Percentiles rank a stretch among this genome's conserved stretches.
Evolutionary conservation across 441 rosid genomes (phyloP).

Genomic region (Viola pubescens): DNA sequence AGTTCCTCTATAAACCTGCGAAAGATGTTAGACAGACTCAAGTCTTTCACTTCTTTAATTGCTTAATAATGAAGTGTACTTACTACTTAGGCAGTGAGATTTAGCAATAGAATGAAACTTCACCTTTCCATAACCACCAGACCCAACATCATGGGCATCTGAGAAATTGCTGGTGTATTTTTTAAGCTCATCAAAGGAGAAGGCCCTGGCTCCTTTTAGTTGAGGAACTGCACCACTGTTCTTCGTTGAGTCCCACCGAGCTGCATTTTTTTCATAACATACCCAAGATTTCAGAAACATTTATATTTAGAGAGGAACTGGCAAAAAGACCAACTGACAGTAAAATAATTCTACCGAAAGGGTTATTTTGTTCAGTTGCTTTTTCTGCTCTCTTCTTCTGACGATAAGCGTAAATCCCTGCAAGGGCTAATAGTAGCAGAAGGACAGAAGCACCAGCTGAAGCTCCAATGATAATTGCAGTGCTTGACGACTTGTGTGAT

Average conservation of each 20-base stretch:
- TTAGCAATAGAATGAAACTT: not conserved
- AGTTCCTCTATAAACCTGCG: slow-evolving; percentile 64
- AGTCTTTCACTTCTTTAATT: too few relatives aligned
- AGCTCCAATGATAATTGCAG: slow-evolving; percentile 50
- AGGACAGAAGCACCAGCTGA: slow-evolving; percentile 40
- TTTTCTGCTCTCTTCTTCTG: slow-evolving; percentile 64
- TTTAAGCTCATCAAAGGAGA: slow-evolving; percentile 60
- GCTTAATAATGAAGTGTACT: too few relatives aligned
- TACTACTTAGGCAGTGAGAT: too few relatives aligned
- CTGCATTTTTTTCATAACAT: slow-evolving; percentile 26
- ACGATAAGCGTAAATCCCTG: slow-evolving; percentile 52
- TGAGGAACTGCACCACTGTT: slow-evolving; percentile 46
- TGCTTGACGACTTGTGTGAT: slow-evolving; percentile 31
- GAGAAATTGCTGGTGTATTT: slow-evolving; percentile 57
- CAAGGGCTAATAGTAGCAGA: slow-evolving; percentile 41
- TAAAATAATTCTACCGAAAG: slow-evolving; percentile 45
- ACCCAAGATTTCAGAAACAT: slow-evolving; percentile 2
- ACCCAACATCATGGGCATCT: slow-evolving; percentile 48
- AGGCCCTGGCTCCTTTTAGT: slow-evolving; percentile 59
- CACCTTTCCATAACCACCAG: slow-evolving; percentile 92
- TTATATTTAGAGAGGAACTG: not conserved
- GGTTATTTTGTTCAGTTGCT: slow-evolving; percentile 47
- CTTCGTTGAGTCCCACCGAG: slow-evolving; percentile 45
- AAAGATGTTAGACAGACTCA: not conserved
- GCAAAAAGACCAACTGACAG: not conserved